phyloP scores from a whole-genome alignment of 306 rosid species.

The Hippophae tibetana region DNA sequence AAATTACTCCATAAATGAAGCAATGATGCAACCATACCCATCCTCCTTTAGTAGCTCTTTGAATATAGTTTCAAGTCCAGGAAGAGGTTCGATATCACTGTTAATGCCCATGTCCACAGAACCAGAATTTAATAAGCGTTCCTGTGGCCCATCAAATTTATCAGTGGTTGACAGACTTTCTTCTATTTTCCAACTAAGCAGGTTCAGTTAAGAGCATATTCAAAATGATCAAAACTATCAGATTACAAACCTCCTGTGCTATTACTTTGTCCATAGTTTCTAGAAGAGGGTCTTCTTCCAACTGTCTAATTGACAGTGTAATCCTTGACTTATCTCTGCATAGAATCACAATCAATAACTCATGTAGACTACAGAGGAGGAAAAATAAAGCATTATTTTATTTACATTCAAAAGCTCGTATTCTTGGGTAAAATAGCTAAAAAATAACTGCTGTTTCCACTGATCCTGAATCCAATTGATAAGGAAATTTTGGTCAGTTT shows the following conservation, averaged over 20 bases:
- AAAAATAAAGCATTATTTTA: too few relatives aligned
- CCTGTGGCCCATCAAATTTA: slow-evolving; percentile 33
- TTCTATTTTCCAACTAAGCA: background rate
- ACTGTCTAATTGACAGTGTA: slow-evolving; percentile 63
- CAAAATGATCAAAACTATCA: background rate
- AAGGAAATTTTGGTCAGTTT: too few relatives aligned
- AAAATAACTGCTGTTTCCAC: too few relatives aligned
- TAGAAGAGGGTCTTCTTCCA: slow-evolving; percentile 93
- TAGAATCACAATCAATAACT: background rate
- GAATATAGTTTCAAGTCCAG: slow-evolving; percentile 78
- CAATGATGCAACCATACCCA: slow-evolving; percentile 40
- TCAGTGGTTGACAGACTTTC: slow-evolving; percentile 1
- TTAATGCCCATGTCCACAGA: slow-evolving; percentile 21
- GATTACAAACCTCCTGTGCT: slow-evolving; percentile 60
- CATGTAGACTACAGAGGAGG: background rate
- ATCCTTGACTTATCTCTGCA: slow-evolving; percentile 45
- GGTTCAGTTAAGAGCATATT: background rate
- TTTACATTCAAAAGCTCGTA: too few relatives aligned
- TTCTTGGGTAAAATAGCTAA: too few relatives aligned
- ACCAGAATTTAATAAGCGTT: slow-evolving; percentile 31
- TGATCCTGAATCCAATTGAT: too few relatives aligned
- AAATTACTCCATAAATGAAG: background rate
- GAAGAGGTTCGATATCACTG: slow-evolving; percentile 65
- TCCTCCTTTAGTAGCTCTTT: slow-evolving; percentile 67
- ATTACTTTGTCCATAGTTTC: slow-evolving; percentile 94